A percentile compares a stretch with the other conserved stretches of the same genome.
Evolutionary conservation across 768 basidiomycete species (phyloP).

Genomic region (Leccinum disarticulatum): DNA sequence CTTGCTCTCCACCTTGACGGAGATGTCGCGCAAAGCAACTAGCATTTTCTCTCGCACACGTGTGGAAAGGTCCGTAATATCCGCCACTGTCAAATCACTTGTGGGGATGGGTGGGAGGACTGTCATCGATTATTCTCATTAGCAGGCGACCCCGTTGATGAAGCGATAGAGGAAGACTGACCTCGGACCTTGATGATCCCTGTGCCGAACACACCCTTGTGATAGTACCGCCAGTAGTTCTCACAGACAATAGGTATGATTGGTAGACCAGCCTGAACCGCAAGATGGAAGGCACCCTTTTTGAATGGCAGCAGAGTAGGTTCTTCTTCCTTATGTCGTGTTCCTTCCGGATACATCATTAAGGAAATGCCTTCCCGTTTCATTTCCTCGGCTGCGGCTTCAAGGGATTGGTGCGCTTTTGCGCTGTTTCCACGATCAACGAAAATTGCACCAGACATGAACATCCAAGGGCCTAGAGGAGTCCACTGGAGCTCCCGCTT

Average conservation of each 20-base stretch:
- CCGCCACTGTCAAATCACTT: conserved; percentile 61
- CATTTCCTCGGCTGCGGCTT: conserved; percentile 77
- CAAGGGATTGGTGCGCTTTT: conserved; percentile 72
- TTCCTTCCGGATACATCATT: conserved; percentile 98
- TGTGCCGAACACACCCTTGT: conserved; percentile 67
- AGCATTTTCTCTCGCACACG: conserved; percentile 82
- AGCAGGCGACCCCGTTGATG: background rate
- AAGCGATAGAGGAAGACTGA: conserved; percentile 14
- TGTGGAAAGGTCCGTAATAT: conserved; percentile 65
- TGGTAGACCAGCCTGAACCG: conserved; percentile 86
- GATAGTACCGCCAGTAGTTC: conserved; percentile 90
- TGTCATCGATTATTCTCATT: conserved; percentile 33
- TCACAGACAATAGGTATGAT: conserved; percentile 90
- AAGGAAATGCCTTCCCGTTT: conserved; percentile 67
- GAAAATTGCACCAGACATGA: conserved; percentile 86
- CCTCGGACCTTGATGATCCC: conserved; percentile 84
- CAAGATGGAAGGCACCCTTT: conserved; percentile 97
- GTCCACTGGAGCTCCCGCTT: conserved; percentile 86
- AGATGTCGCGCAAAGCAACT: conserved; percentile 72
- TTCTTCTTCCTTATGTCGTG: conserved; percentile 66
- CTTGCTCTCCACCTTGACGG: conserved; percentile 44
- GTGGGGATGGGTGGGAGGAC: conserved; percentile 92
- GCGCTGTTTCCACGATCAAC: conserved; percentile 82
- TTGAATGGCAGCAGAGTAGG: conserved; percentile 85
- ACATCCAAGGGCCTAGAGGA: conserved; percentile 92